Conservation (phyloP, 2,329 filamentous ascomycete species). For the Cordyceps javanica region DNA sequence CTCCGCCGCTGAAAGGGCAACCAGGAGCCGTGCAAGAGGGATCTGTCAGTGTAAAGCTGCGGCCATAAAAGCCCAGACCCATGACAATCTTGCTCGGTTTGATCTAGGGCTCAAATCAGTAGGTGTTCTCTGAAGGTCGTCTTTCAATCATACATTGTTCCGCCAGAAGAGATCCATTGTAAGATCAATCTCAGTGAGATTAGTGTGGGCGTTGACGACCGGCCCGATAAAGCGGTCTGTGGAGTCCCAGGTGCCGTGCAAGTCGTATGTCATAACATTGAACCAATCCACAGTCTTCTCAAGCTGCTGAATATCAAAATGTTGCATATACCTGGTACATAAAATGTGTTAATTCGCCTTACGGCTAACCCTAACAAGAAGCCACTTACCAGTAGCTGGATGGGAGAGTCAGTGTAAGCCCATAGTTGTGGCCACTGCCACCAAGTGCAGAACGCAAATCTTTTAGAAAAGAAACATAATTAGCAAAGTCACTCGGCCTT, state of each 20-base stretch:
- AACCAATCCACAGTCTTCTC: not conserved
- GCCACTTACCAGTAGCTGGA: slow-evolving; percentile 25
- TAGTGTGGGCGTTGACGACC: slow-evolving; percentile 35
- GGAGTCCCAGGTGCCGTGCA: slow-evolving; percentile 36
- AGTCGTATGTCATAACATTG: slow-evolving; percentile 33
- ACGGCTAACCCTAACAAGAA: slow-evolving; percentile 24
- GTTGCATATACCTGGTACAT: slow-evolving; percentile 17
- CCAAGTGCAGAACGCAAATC: not conserved
- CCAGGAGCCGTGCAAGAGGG: too few species aligned
- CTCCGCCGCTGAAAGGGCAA: too few species aligned
- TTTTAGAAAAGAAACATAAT: slow-evolving; percentile 20
- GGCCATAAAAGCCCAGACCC: too few species aligned
- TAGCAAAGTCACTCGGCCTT: slow-evolving; percentile 17
- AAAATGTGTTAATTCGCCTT: too few species aligned
- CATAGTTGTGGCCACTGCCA: not conserved
- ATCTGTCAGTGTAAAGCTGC: too few species aligned
- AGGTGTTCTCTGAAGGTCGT: too few species aligned
- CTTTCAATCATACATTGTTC: too few species aligned
- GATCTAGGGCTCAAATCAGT: too few species aligned
- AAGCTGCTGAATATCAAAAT: too few species aligned
- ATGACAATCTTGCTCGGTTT: too few species aligned
- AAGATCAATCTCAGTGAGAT: slow-evolving; percentile 39
- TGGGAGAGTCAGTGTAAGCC: slow-evolving; percentile 20
- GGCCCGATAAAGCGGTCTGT: slow-evolving; percentile 26
- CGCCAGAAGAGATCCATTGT: slow-evolving; percentile 40